These are phyloP conservation scores for Sugiyamaella valdiviana DNA, from an alignment of 805 yeast genomes.

Conservation along the genomic window DNA sequence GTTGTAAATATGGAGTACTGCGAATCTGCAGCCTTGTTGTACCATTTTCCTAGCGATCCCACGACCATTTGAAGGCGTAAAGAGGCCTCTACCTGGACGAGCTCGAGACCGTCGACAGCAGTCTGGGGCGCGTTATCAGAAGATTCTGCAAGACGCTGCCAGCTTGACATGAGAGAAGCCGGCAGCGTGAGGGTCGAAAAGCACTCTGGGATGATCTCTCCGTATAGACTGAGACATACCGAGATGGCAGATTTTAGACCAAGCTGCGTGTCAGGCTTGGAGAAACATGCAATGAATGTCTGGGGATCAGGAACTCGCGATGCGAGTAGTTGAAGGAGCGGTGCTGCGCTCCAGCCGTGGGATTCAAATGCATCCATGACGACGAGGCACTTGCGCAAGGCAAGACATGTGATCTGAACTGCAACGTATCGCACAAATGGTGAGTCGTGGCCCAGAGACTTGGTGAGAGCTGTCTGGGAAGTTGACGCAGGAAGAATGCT, in stretches of 20 bases:
- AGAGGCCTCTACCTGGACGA: conserved; percentile 5
- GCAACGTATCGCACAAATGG: conserved; percentile 56
- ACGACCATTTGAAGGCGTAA: conserved; percentile 6
- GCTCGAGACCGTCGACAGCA: conserved; percentile 28
- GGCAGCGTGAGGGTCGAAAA: conserved; percentile 5
- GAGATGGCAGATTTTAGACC: conserved; percentile 1
- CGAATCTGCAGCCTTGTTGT: conserved; percentile 46
- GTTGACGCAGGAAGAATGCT: conserved; percentile 60
- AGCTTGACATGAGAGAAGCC: conserved; percentile 1
- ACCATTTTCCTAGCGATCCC: conserved; percentile 60
- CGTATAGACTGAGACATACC: conserved; percentile 3
- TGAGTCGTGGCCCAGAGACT: conserved; percentile 48
- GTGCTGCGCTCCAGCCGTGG: conserved; percentile 39
- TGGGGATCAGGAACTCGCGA: conserved; percentile 32
- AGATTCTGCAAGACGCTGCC: conserved; percentile 2
- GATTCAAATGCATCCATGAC: conserved; percentile 35
- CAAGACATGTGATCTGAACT: conserved; percentile 50
- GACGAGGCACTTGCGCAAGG: conserved; percentile 47
- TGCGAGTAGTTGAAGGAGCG: conserved; percentile 33
- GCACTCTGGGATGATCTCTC: conserved; percentile 6
- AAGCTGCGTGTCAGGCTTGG: neutral
- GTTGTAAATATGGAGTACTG: conserved; percentile 61
- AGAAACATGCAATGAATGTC: conserved; percentile 11
- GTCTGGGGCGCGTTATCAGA: conserved; percentile 30
- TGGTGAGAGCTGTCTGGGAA: conserved; percentile 50